Percentiles rank a stretch among this genome's conserved stretches.
phyloP scores from a whole-genome alignment of 1,284 basidiomycete species.

The Xerocomus cyaneibrunnescens region DNA sequence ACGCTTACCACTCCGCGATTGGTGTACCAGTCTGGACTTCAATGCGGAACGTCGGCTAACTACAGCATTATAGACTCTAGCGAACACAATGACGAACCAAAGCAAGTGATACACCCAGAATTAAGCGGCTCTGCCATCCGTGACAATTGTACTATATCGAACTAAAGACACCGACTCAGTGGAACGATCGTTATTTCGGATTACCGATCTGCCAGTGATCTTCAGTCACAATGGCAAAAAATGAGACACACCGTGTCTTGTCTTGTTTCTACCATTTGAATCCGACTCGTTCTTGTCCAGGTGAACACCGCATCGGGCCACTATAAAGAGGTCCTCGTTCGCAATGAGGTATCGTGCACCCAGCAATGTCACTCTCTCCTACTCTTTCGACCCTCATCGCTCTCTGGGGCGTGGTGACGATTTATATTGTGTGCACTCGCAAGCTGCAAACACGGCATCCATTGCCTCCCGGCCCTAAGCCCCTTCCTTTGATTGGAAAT shows the following conservation, averaged over 20 bases:
- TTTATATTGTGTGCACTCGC: constrained; percentile 22
- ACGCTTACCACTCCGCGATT: no score
- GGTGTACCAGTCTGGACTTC: no score
- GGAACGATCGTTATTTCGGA: not conserved
- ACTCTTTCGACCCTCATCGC: constrained; percentile 22
- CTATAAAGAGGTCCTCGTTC: constrained; percentile 24
- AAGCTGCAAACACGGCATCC: constrained; percentile 10
- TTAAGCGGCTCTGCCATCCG: not conserved
- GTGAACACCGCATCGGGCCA: constrained; percentile 10
- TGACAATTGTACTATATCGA: not conserved
- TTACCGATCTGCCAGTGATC: constrained; percentile 1
- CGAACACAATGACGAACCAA: no score
- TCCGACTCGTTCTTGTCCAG: constrained; percentile 14
- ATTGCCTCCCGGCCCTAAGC: constrained; percentile 34
- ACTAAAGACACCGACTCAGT: constrained; percentile 12
- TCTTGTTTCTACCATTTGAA: constrained; percentile 6
- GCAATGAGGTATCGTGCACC: constrained; percentile 3
- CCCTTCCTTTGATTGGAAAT: constrained; percentile 37
- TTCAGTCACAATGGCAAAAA: constrained; percentile 12
- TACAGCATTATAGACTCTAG: not conserved
- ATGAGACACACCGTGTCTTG: constrained; percentile 15
- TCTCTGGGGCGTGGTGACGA: constrained; percentile 21
- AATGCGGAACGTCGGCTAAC: not conserved
- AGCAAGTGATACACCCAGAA: not conserved
- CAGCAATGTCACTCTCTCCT: constrained; percentile 21